A percentile compares a stretch with the other conserved stretches of the same genome.
phyloP scores from a whole-genome alignment of 805 yeast species.

The Hanseniaspora pseudoguilliermondii region DNA sequence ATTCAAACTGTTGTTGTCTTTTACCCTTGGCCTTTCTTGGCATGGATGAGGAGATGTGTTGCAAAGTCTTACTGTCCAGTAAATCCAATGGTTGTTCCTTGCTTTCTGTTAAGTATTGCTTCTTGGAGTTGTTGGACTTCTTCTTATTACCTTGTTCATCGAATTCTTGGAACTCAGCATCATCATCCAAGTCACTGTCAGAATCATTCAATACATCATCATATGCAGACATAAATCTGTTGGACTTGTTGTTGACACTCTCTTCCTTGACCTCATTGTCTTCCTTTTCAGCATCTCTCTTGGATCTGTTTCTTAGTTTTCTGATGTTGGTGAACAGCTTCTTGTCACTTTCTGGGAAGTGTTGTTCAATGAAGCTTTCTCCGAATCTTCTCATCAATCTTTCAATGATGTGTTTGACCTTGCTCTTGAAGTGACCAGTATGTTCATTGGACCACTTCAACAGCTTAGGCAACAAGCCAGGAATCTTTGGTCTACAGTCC shows the following conservation, averaged over 20 bases:
- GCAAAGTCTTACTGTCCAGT: conserved; percentile 68
- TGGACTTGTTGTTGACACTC: conserved; percentile 25
- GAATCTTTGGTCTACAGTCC: conserved; percentile 51
- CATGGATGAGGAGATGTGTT: conserved; percentile 78
- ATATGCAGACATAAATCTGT: conserved; percentile 68
- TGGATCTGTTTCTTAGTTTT: conserved; percentile 73
- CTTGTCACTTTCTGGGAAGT: conserved; percentile 82
- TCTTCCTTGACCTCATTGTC: conserved; percentile 26
- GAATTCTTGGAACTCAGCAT: conserved; percentile 28
- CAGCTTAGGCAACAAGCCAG: conserved; percentile 53
- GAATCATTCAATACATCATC: conserved; percentile 83
- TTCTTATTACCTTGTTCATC: conserved; percentile 28
- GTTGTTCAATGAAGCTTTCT: conserved; percentile 63
- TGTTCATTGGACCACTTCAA: conserved; percentile 93
- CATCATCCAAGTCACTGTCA: conserved; percentile 47
- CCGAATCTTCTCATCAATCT: conserved; percentile 84
- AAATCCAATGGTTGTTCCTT: conserved; percentile 75
- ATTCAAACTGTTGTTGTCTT: conserved; percentile 26
- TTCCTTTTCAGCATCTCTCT: conserved; percentile 48
- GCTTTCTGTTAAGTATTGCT: conserved; percentile 65
- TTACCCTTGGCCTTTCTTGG: conserved; percentile 48
- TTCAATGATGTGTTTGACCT: conserved; percentile 86
- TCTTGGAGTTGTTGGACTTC: conserved; percentile 21
- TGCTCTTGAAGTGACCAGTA: conserved; percentile 85
- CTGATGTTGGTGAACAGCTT: conserved; percentile 75